phyloP scores from a whole-genome alignment of 306 rosid species.

The Phaseolus lunatus region DNA sequence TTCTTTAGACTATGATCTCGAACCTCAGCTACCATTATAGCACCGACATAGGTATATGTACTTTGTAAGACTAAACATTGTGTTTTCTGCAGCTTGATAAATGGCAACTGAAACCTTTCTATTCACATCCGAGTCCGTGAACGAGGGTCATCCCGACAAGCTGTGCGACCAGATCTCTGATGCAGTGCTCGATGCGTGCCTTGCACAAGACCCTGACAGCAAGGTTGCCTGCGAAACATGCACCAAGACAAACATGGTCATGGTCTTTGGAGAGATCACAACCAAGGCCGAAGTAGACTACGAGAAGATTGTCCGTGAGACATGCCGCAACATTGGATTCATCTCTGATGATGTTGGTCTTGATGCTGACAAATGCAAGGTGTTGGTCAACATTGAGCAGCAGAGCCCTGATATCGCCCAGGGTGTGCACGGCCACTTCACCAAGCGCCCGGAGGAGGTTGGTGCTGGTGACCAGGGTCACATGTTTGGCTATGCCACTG shows the following conservation, averaged over 20 bases:
- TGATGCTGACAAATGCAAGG: conserved; percentile 99
- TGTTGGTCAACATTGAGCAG: conserved; percentile 98
- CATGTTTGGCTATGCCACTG: conserved; percentile 99
- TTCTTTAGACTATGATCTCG: conserved; percentile 29
- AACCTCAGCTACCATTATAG: conserved; percentile 5
- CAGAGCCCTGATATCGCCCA: conserved; percentile 99
- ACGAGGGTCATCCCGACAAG: conserved; percentile 99
- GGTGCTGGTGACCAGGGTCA: conserved; percentile 99
- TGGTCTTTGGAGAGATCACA: conserved; percentile 99
- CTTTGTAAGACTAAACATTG: conserved; percentile 30
- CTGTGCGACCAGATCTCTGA: conserved; percentile 99
- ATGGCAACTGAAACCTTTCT: conserved; percentile 95
- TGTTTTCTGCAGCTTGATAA: conserved; percentile 62
- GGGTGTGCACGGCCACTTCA: conserved; percentile 99
- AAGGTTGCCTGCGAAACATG: conserved; percentile 99
- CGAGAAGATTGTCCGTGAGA: conserved; percentile 94
- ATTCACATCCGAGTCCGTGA: conserved; percentile 96
- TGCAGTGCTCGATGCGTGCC: conserved; percentile 99
- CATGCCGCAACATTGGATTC: conserved; percentile 92
- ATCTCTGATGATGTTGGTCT: conserved; percentile 94
- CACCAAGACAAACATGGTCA: conserved; percentile 99
- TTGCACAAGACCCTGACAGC: conserved; percentile 95
- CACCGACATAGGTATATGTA: too few species aligned
- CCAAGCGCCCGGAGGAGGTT: conserved; percentile 99
- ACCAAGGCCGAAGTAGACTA: conserved; percentile 97